Evolutionary conservation across 495 filamentous ascomycete species (phyloP).

Genomic region (Trichoderma orchidacearum): DNA sequence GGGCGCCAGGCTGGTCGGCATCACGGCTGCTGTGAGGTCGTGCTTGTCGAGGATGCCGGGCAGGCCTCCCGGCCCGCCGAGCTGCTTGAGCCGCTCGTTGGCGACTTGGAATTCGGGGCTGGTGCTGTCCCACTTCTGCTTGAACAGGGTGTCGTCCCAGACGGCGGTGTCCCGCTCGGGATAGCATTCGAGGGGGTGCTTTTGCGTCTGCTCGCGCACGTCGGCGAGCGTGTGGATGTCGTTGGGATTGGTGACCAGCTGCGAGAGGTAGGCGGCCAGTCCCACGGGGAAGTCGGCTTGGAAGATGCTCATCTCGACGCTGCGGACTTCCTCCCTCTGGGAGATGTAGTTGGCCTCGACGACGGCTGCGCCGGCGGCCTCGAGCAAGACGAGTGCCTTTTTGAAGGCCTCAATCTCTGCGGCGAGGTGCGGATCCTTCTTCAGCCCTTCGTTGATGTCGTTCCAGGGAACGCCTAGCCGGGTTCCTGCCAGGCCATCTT

Average conservation of each 20-base stretch:
- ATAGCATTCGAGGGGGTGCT: slow-evolving; percentile 16
- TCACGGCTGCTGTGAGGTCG: slow-evolving; percentile 21
- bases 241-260: slow-evolving; percentile 30
- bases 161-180: slow-evolving; percentile 17
- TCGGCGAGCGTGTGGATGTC: slow-evolving; percentile 20
- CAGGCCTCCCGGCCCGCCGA: slow-evolving; percentile 20
- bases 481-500: slow-evolving; percentile 17
- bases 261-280: slow-evolving; percentile 27
- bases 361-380: slow-evolving; percentile 19
- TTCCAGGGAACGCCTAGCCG: slow-evolving; percentile 30
- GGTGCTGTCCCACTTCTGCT: slow-evolving; percentile 25
- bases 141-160: slow-evolving; percentile 17
- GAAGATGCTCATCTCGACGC: slow-evolving; percentile 15
- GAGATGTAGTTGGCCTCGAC: slow-evolving; percentile 20
- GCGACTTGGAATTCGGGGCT: slow-evolving; percentile 24
- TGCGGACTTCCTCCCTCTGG: slow-evolving; percentile 4
- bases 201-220: slow-evolving; percentile 15
- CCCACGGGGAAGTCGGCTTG: slow-evolving; percentile 27
- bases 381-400: slow-evolving; percentile 13
- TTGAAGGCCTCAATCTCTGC: slow-evolving; percentile 19
- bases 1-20: slow-evolving; percentile 18
- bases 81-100: slow-evolving; percentile 20
- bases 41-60: slow-evolving; percentile 19
- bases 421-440: slow-evolving; percentile 2
- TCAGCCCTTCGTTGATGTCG: slow-evolving; percentile 5